phyloP scores from a whole-genome alignment of 169 alveolate species.

The Neospora caninum region DNA sequence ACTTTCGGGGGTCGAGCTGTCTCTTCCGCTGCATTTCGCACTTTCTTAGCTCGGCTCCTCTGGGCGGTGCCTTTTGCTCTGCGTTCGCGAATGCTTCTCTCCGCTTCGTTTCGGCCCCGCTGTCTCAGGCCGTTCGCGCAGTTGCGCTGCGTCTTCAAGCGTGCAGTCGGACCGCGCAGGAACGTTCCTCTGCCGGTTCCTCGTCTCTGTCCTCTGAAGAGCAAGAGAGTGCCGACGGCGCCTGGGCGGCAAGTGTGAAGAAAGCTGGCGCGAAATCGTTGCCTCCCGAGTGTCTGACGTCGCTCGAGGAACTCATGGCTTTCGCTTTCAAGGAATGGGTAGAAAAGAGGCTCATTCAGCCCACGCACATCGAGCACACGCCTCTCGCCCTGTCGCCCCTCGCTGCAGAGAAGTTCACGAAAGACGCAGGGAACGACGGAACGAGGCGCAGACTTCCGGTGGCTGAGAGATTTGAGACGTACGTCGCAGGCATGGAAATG shows the following conservation, averaged over 20 bases:
- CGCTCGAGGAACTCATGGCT: constrained; percentile 58
- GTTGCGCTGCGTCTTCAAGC: neutral
- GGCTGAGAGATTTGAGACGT: constrained; percentile 96
- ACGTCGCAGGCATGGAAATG: constrained; percentile 94
- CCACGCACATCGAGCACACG: constrained; percentile 95
- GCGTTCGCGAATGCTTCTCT: too few relatives aligned
- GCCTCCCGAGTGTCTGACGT: neutral
- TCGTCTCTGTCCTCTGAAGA: neutral
- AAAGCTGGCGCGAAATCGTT: neutral
- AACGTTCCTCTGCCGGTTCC: neutral
- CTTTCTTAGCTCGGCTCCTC: too few relatives aligned
- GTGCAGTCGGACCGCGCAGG: neutral
- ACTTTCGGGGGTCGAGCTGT: too few relatives aligned
- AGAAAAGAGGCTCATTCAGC: constrained; percentile 82
- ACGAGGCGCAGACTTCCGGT: constrained; percentile 73
- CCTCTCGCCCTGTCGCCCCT: constrained; percentile 99
- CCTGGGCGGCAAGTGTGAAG: neutral
- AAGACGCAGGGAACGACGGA: neutral
- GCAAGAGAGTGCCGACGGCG: neutral
- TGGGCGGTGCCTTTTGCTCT: too few relatives aligned
- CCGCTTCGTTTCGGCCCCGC: too few relatives aligned
- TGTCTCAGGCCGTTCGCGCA: neutral
- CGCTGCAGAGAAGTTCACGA: constrained; percentile 80
- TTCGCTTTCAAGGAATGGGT: constrained; percentile 70
- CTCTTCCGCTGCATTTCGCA: too few relatives aligned